These are phyloP conservation scores for Filosporella fistucella DNA, from an alignment of 495 filamentous ascomycete genomes.

Conservation along the genomic window DNA sequence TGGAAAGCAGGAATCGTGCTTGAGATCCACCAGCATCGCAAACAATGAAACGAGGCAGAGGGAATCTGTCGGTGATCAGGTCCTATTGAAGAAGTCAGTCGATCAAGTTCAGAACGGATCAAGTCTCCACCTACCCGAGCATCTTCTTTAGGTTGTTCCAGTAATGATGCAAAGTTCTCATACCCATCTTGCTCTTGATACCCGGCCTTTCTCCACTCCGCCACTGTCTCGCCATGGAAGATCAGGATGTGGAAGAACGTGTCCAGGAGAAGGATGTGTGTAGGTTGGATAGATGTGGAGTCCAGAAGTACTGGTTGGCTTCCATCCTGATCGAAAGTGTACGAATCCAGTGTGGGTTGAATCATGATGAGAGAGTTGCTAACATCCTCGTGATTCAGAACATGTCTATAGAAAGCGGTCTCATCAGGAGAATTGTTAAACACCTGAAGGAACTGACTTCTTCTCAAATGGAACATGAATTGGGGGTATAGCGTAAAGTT, in stretches of 20 bases:
- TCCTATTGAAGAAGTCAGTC: constrained; percentile 57
- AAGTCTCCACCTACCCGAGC: constrained; percentile 61
- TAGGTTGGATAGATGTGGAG: constrained; percentile 91
- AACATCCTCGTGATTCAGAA: constrained; percentile 95
- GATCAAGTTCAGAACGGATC: constrained; percentile 1
- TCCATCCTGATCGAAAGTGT: constrained; percentile 92
- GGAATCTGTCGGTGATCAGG: constrained; percentile 95
- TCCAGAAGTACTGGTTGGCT: constrained; percentile 89
- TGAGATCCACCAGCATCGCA: constrained; percentile 98
- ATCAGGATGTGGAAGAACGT: constrained; percentile 99
- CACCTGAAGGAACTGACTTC: constrained; percentile 96
- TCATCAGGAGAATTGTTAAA: constrained; percentile 99
- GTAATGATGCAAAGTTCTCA: constrained; percentile 84
- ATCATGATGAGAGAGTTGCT: constrained; percentile 98
- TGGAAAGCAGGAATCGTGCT: constrained; percentile 94
- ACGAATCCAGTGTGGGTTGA: constrained; percentile 95
- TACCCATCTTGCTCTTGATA: constrained; percentile 99
- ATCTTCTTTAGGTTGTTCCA: constrained; percentile 97
- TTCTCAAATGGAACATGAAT: constrained; percentile 98
- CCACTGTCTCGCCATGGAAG: constrained; percentile 96
- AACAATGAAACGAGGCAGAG: constrained; percentile 95
- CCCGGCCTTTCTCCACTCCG: constrained; percentile 96
- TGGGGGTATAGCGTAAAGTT: constrained; percentile 99
- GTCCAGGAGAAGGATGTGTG: constrained; percentile 91
- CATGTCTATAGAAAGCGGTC: constrained; percentile 96